phyloP scores from a whole-genome alignment of 2,329 filamentous ascomycete species.

The Xylariaceae sp. region DNA sequence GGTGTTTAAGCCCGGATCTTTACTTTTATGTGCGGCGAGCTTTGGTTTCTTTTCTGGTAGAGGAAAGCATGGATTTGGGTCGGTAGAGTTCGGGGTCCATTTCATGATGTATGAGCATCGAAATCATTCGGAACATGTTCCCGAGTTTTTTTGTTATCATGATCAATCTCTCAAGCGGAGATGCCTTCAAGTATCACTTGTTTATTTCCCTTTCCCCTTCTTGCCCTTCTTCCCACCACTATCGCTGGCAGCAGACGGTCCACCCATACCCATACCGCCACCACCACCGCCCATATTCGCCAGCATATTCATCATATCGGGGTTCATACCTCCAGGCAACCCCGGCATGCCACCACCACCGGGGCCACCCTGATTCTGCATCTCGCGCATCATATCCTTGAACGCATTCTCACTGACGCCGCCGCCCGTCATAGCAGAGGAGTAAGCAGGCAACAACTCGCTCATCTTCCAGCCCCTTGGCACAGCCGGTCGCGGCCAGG shows the following conservation, averaged over 20 bases:
- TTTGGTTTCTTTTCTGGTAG: no score
- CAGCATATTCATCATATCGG: slow-evolving; percentile 21
- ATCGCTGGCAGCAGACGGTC: slow-evolving; percentile 21
- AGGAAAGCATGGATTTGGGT: no score
- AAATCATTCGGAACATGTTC: no score
- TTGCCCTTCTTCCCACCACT: slow-evolving; percentile 44
- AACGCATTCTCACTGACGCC: slow-evolving; percentile 93
- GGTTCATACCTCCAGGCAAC: slow-evolving; percentile 29
- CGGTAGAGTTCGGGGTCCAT: no score
- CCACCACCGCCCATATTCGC: slow-evolving; percentile 22
- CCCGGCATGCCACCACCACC: slow-evolving; percentile 27
- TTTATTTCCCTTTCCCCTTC: slow-evolving; percentile 42
- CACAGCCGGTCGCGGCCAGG: slow-evolving; percentile 67
- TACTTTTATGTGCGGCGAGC: no score
- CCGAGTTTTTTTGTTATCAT: no score
- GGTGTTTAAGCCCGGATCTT: no score
- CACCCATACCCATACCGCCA: slow-evolving; percentile 17
- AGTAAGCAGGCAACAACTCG: slow-evolving; percentile 79
- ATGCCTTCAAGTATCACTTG: no score
- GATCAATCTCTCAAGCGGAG: no score
- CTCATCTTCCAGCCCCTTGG: slow-evolving; percentile 91
- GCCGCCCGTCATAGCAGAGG: slow-evolving; percentile 83
- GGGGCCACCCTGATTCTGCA: slow-evolving; percentile 53
- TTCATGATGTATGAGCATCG: no score
- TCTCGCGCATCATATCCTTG: slow-evolving; percentile 95